Percentiles rank a stretch among this genome's conserved stretches.
These are phyloP conservation scores for Extremus antarcticus DNA, from an alignment of 495 filamentous ascomycete genomes.

Conservation along the genomic window DNA sequence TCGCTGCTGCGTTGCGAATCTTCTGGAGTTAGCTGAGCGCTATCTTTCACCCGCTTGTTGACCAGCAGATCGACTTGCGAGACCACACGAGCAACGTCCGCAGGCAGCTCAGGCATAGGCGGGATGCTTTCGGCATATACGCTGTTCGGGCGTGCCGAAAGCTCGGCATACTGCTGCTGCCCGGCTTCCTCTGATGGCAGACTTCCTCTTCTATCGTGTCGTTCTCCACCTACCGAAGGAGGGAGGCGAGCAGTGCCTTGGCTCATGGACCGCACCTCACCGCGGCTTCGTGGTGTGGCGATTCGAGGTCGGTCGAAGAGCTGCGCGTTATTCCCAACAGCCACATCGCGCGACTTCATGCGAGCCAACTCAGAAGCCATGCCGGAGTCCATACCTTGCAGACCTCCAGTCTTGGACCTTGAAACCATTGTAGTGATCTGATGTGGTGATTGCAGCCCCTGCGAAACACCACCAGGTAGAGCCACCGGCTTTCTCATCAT, in stretches of 20 bases:
- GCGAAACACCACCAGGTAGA: background rate
- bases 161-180: background rate
- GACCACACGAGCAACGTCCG: conserved; percentile 9
- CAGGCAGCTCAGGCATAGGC: conserved; percentile 17
- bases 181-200: conserved; percentile 2
- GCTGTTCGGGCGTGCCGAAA: background rate
- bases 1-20: conserved; percentile 5
- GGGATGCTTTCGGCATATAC: conserved; percentile 18
- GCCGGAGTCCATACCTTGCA: conserved; percentile 29
- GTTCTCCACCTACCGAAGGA: background rate
- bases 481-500: conserved; percentile 8
- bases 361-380: conserved; percentile 30
- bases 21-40: conserved; percentile 1
- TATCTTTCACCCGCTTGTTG: conserved; percentile 8
- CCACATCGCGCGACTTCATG: conserved; percentile 29
- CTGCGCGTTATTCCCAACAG: background rate
- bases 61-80: conserved; percentile 10
- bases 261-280: background rate
- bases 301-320: conserved; percentile 2
- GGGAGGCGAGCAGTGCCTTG: background rate
- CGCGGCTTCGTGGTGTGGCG: conserved; percentile 1
- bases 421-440: conserved; percentile 16
- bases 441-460: conserved; percentile 12
- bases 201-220: background rate
- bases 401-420: conserved; percentile 8